These are phyloP conservation scores for Allium cepa DNA, from an alignment of 106 monocot species.

Conservation along the genomic window DNA sequence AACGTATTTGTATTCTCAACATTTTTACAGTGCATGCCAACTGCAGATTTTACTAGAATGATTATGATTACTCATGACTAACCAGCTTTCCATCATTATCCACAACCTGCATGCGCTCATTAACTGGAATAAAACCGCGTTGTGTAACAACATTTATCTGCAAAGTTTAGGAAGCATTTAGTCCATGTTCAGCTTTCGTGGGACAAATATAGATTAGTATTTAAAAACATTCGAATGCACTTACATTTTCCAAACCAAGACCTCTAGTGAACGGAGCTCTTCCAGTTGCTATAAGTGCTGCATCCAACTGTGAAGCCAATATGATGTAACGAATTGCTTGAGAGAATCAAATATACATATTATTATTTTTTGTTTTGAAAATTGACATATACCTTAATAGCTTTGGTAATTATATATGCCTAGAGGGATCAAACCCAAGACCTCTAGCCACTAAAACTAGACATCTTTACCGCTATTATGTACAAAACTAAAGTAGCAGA, in stretches of 20 bases:
- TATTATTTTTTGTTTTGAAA: too few relatives aligned
- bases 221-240: constrained; percentile 2
- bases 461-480: too few relatives aligned
- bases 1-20: neutral
- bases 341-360: too few relatives aligned
- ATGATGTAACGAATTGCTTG: neutral
- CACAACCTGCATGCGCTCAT: constrained; percentile 90
- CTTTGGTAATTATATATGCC: too few relatives aligned
- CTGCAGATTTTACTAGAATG: neutral
- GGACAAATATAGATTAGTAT: neutral
- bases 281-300: constrained; percentile 97
- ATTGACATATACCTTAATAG: too few relatives aligned
- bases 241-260: constrained; percentile 93
- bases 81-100: constrained; percentile 75
- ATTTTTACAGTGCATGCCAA: neutral
- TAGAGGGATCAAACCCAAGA: too few relatives aligned
- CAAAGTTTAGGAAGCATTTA: neutral
- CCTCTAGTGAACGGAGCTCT: constrained; percentile 96
- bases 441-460: too few relatives aligned
- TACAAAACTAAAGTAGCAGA: too few relatives aligned
- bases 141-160: constrained; percentile 92
- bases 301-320: constrained; percentile 65
- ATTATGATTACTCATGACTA: constrained; percentile 11
- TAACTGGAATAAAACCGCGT: constrained; percentile 95
- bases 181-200: neutral